Conservation (phyloP, 176 grass and related monocot genomes). For the Echinochloa phyllopogon region DNA sequence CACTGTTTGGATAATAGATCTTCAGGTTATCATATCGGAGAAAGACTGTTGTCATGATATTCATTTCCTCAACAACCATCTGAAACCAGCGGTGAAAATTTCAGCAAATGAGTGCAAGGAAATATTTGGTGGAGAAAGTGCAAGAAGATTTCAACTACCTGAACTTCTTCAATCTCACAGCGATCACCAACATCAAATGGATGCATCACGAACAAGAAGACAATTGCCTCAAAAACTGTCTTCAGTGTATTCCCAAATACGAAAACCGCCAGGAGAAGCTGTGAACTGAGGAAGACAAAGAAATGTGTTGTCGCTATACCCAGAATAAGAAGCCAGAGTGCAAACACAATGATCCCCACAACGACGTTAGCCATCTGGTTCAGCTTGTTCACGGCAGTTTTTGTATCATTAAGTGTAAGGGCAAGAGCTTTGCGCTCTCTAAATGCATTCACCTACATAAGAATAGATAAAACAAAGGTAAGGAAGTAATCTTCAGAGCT, state of each 20-base stretch:
- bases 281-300: conserved; percentile 67
- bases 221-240: conserved; percentile 69
- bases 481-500: not conserved
- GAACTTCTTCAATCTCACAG: conserved; percentile 62
- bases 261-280: conserved; percentile 70
- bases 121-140: not conserved
- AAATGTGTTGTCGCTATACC: conserved; percentile 66
- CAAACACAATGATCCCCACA: conserved; percentile 59
- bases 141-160: conserved; percentile 39
- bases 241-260: conserved; percentile 82
- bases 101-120: not conserved
- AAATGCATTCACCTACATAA: conserved; percentile 67
- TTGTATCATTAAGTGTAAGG: conserved; percentile 70
- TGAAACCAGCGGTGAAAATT: conserved; percentile 36
- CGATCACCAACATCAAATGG: conserved; percentile 81
- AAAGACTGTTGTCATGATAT: conserved; percentile 68
- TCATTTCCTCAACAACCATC: conserved; percentile 80
- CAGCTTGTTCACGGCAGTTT: conserved; percentile 75
- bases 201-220: conserved; percentile 76
- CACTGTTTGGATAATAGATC: conserved; percentile 75
- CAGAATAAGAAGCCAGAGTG: conserved; percentile 62
- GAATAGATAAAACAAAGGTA: conserved; percentile 30
- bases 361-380: conserved; percentile 58
- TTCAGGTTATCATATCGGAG: conserved; percentile 69
- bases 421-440: conserved; percentile 74